Percentiles rank a stretch among this genome's conserved stretches.
These are phyloP conservation scores for Hawksworthiomyces lignivorus DNA, from an alignment of 2,329 filamentous ascomycete species.

Conservation along the genomic window DNA sequence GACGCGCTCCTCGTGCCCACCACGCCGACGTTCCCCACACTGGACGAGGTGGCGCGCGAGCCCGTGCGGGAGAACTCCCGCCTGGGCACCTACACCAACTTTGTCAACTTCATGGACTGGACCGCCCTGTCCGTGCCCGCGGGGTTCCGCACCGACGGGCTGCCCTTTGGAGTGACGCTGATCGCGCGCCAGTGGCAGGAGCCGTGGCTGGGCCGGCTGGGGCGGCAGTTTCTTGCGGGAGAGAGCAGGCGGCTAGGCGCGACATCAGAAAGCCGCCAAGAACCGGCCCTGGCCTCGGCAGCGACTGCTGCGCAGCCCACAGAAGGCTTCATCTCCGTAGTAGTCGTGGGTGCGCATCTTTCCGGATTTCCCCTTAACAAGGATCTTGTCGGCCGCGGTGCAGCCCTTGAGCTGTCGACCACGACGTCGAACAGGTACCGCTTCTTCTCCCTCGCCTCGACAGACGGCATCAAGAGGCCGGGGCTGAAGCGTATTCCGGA, in stretches of 20 bases:
- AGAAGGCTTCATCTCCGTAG: too few species aligned
- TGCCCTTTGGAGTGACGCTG: slow-evolving; percentile 31
- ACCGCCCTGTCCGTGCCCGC: slow-evolving; percentile 47
- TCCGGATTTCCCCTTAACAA: slow-evolving; percentile 20
- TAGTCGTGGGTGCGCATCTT: slow-evolving; percentile 21
- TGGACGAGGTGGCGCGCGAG: slow-evolving; percentile 41
- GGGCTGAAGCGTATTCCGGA: slow-evolving; percentile 22
- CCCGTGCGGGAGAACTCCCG: slow-evolving; percentile 47
- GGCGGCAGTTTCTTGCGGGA: too few species aligned
- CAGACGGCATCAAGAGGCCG: slow-evolving; percentile 21
- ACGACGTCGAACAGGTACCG: slow-evolving; percentile 24
- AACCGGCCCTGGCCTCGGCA: too few species aligned
- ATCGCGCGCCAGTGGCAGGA: slow-evolving; percentile 30
- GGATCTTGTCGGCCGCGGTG: slow-evolving; percentile 25
- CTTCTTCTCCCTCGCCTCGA: slow-evolving; percentile 21
- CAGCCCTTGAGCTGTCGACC: slow-evolving; percentile 17
- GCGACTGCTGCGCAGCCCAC: too few species aligned
- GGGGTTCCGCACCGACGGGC: slow-evolving; percentile 28
- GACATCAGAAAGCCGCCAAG: too few species aligned
- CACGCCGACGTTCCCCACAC: slow-evolving; percentile 42
- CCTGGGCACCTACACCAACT: slow-evolving; percentile 51
- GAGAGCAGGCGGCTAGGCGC: too few species aligned
- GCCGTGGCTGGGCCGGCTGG: slow-evolving; percentile 21
- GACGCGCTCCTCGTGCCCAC: slow-evolving; percentile 50
- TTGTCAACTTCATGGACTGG: slow-evolving; percentile 53